Evolutionary conservation across 768 basidiomycete species (phyloP).

Genomic region (Kwoniella sp.): DNA sequence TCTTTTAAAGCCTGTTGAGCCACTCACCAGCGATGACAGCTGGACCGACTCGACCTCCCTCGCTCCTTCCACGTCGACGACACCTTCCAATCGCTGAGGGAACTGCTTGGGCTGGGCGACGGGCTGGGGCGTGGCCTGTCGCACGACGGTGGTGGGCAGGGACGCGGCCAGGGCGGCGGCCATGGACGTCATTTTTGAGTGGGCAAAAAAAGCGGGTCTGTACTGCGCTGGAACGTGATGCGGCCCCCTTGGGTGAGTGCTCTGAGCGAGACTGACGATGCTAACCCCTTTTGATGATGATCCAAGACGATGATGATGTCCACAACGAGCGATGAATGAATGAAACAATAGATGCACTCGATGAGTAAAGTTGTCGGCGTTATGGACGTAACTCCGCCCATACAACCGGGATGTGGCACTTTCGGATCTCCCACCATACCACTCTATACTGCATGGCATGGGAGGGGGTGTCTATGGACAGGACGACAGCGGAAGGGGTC

Average conservation of each 20-base stretch:
- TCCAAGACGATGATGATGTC: background rate
- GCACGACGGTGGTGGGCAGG: conserved; percentile 36
- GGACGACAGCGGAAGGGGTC: background rate
- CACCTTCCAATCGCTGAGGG: conserved; percentile 86
- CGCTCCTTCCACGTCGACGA: conserved; percentile 87
- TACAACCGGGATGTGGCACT: conserved; percentile 1
- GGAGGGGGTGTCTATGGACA: too few species aligned
- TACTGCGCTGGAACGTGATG: too few species aligned
- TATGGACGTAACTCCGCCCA: conserved; percentile 1
- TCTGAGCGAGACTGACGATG: background rate
- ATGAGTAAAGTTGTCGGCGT: conserved; percentile 12
- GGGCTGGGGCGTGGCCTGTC: conserved; percentile 57
- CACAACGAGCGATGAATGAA: background rate
- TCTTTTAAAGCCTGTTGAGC: too few species aligned
- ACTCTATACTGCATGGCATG: too few species aligned
- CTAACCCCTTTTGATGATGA: conserved; percentile 4
- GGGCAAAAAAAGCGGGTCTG: too few species aligned
- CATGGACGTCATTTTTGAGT: conserved; percentile 71
- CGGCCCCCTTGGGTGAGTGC: background rate
- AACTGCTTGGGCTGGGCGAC: conserved; percentile 63
- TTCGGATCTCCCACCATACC: too few species aligned
- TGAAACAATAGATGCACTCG: background rate
- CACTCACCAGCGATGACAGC: conserved; percentile 76
- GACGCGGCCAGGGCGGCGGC: conserved; percentile 86
- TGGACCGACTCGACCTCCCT: conserved; percentile 75